Evolutionary conservation across 1,139 yeast genomes (phyloP).

Genomic region (Pichia sp.): DNA sequence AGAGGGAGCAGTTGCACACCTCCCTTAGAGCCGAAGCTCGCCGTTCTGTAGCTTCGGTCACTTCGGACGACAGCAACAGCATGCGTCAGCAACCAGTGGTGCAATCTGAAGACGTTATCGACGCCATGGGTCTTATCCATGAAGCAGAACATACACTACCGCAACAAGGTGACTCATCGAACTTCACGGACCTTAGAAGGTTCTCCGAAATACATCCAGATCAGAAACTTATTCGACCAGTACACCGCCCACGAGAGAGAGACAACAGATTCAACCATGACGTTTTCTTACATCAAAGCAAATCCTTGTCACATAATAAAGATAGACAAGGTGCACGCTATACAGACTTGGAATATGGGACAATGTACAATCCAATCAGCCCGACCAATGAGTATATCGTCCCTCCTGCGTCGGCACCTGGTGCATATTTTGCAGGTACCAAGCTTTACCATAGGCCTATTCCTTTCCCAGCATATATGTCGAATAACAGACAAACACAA

Average conservation of each 20-base stretch:
- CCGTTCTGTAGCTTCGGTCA: no score
- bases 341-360: conserved; percentile 5
- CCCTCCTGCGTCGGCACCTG: no score
- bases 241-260: neutral
- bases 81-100: no score
- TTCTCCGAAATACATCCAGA: conserved; percentile 7
- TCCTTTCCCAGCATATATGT: conserved; percentile 2
- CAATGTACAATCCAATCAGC: neutral
- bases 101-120: conserved; percentile 20
- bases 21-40: no score
- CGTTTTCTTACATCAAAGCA: conserved; percentile 9
- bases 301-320: conserved; percentile 3
- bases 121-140: conserved; percentile 28
- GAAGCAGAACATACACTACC: no score
- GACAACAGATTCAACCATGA: conserved; percentile 3
- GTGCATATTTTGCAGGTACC: no score
- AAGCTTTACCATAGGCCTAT: no score
- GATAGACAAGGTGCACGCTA: conserved; percentile 5
- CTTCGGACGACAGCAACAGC: no score
- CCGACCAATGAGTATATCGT: no score
- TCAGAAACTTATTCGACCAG: conserved; percentile 9
- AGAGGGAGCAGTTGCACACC: no score
- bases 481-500: neutral
- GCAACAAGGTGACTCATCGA: no score
- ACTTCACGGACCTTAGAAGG: conserved; percentile 22